phyloP scores from a whole-genome alignment of 1,139 yeast species.

The Magnusiomyces ingens region DNA sequence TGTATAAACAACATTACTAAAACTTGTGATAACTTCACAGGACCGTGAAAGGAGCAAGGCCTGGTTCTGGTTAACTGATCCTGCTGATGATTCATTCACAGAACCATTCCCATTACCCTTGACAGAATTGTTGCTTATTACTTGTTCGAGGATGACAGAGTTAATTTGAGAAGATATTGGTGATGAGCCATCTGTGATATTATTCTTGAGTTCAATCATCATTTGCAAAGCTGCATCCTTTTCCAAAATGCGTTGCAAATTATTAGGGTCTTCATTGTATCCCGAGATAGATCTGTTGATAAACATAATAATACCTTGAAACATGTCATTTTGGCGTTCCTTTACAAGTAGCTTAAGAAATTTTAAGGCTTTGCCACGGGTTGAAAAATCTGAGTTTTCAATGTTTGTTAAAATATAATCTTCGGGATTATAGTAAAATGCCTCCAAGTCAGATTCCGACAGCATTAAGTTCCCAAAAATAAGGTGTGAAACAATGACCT shows the following conservation, averaged over 20 bases:
- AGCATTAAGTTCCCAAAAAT: constrained; percentile 75
- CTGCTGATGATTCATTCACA: no score
- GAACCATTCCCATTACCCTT: no score
- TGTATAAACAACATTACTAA: constrained; percentile 35
- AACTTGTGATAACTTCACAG: constrained; percentile 63
- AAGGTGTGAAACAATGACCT: constrained; percentile 61
- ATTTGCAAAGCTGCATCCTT: constrained; percentile 78
- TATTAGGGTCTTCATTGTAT: constrained; percentile 37
- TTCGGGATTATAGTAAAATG: constrained; percentile 81
- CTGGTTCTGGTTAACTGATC: constrained; percentile 23
- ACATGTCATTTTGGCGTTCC: constrained; percentile 55
- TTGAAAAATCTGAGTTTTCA: constrained; percentile 64
- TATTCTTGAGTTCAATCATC: constrained; percentile 61
- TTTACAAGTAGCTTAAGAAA: constrained; percentile 64
- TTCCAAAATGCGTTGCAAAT: constrained; percentile 55
- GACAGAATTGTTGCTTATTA: constrained; percentile 53
- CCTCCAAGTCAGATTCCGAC: constrained; percentile 58
- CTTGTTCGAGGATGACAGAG: constrained; percentile 51
- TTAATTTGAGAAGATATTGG: constrained; percentile 67
- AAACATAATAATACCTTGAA: constrained; percentile 61
- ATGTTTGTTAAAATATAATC: constrained; percentile 78
- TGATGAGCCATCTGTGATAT: constrained; percentile 47
- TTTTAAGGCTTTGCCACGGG: constrained; percentile 76
- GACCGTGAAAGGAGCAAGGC: constrained; percentile 82
- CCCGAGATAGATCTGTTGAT: constrained; percentile 49